Evolutionary conservation across 192 early-diverging fungal species (phyloP), one percentile per base, ranked within the genome.

Genomic region (Funneliformis mosseae): DNA sequence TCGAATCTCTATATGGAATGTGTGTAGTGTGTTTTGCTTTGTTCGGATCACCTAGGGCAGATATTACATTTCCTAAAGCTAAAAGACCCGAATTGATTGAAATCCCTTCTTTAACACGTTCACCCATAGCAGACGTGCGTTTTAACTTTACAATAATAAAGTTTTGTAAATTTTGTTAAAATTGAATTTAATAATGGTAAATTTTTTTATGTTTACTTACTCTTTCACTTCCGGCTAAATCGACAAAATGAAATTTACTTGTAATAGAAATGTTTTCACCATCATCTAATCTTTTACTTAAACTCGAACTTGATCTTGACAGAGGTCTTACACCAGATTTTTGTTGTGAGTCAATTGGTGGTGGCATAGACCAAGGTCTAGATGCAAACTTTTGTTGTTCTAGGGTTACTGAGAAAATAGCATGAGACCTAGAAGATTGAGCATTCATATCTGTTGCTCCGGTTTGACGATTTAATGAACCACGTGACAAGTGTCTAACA

Each of bases 181-280:
- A 27, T 12, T 4, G 8, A 27, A 43, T 48, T 21, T 7, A 73
- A 46, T 27, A 48, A 50, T 6, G 21, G n/a, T 38, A 75, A 55
- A 60, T 38, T 63, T 8, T 8, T 69, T 69, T n/a, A 16, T 33
- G 42, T 69, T 21, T 0, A 69, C 27, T 39, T 69, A 88, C 87
- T 59, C 95, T 85, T 86, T 99, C 98, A 61, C 95, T 96, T 43
- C 98, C 98, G 38, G 98, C 98, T 83, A 99, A 87, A 88, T 99
- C 98, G 18, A 99, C 98, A 89, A 99, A 99, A 83, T 98, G 96
- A 80, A 99, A 96, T 85, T 99, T 99, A 38, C 95, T 96, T 10
- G 88, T 88, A n/a, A 95, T 83, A 7, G 88, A 86, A n/a, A 93
- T 80, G 83, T 87, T 88, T 69, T 92, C 92, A 9, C 88, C 92